Base-by-base conservation (phyloP, 1,284 basidiomycete genomes). In the Cutaneotrichosporon cavernicola region DNA sequence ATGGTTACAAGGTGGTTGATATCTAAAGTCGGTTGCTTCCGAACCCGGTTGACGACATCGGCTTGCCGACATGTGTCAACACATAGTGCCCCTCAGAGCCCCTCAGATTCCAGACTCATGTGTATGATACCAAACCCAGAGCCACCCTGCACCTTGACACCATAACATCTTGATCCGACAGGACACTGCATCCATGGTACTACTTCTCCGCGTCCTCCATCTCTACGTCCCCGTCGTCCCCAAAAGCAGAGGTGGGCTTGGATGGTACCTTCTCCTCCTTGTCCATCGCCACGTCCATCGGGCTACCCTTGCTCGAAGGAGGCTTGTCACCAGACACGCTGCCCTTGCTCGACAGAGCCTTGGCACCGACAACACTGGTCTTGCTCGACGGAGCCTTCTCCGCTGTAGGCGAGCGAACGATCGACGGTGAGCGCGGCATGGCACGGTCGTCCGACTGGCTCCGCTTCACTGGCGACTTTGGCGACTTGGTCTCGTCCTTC, bases 341-440 rank as follows among this genome's bases (percentile, higher is more conserved):
- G 40, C 40, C 40, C 14, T 43, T 43, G 40, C 40, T 43, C 14
- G 40, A 43, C 10, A 43, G 5, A 2, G 40, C 14, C 40, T 43
- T 43, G 40, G 11, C 40, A 9, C 40, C 40, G 14, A 43, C 40
- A 43, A 32, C 50, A 13, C 50, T 52, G 26, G 30, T 26, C 50
- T 52, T 52, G 30, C 50, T 52, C 16, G 50, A 52, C 26, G 50
- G 50, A 13, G 50, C 50, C 50, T 52, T 52, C 26, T 52, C 50
- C 22, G 50, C 50, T 5, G 22, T 8, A 18, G 50, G 50, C 30
- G 50, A 52, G 30, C 26, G 50, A 26, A 30, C 16, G 10, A 13
- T 13, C n/a, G 47, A 22, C 21, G 50, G 50, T 14, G 50, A 52
- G 50, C 50, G 50, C 26, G 22, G 50, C 50, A 18, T 52, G 2